These are phyloP conservation scores for Vanilla planifolia DNA, from an alignment of 106 monocot species.

Conservation along the genomic window DNA sequence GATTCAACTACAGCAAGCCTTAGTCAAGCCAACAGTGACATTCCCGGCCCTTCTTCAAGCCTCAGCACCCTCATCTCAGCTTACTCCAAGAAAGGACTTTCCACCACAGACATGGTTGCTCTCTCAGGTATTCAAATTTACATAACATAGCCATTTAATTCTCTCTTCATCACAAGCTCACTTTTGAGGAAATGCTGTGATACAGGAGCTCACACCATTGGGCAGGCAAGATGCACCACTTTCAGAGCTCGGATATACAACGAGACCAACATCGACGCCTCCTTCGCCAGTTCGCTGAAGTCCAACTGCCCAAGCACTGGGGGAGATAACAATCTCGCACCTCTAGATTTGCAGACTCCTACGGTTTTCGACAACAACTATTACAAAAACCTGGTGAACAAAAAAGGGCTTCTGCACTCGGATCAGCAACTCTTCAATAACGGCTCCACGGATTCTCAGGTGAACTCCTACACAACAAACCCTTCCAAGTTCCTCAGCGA, in stretches of 20 bases:
- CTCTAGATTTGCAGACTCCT: conserved; percentile 23
- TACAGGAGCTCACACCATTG: conserved; percentile 46
- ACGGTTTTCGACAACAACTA: conserved; percentile 32
- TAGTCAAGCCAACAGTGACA: conserved; percentile 45
- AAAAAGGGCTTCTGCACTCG: conserved; percentile 41
- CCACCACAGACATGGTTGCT: conserved; percentile 38
- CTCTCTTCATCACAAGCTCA: background rate
- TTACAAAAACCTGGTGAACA: conserved; percentile 25
- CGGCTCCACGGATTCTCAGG: conserved; percentile 22
- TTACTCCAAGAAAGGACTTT: conserved; percentile 44
- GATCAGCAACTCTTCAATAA: conserved; percentile 41
- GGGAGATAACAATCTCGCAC: conserved; percentile 32
- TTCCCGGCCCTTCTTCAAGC: conserved; percentile 35
- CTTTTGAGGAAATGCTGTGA: background rate
- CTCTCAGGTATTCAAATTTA: conserved; percentile 31
- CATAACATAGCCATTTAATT: background rate
- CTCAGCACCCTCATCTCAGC: conserved; percentile 34
- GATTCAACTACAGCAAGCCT: conserved; percentile 66
- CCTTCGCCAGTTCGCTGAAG: conserved; percentile 19
- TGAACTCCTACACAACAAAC: conserved; percentile 18
- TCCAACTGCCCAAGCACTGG: conserved; percentile 29
- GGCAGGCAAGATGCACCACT: conserved; percentile 30
- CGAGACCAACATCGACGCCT: conserved; percentile 38
- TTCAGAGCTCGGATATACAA: conserved; percentile 43
- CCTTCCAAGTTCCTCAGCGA: conserved; percentile 15